These are phyloP conservation scores for Nicotiana rustica DNA, from an alignment of 305 asterid genomes.

Conservation along the genomic window DNA sequence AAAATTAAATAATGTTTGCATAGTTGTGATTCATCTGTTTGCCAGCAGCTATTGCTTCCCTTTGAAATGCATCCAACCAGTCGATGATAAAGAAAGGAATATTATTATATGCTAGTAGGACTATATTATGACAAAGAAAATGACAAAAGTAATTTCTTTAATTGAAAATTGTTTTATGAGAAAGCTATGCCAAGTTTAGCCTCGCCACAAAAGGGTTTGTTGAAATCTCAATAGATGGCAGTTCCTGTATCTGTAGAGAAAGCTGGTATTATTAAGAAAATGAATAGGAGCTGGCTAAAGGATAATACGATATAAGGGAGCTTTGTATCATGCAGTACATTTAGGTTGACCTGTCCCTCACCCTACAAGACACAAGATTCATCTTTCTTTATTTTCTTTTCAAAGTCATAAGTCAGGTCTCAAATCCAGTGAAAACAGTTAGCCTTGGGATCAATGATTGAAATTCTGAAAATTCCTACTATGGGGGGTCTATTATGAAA, in stretches of 20 bases:
- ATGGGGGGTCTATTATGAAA: too few species aligned
- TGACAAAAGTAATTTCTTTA: neutral
- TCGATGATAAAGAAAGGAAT: neutral
- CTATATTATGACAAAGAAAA: constrained; percentile 5
- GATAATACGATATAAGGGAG: constrained; percentile 16
- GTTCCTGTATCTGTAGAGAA: constrained; percentile 18
- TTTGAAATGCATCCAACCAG: neutral
- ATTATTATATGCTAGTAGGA: neutral
- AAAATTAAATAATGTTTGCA: neutral
- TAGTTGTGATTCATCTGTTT: constrained; percentile 19
- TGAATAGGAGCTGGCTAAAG: neutral
- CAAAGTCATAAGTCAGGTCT: neutral
- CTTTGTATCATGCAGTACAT: neutral
- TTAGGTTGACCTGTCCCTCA: neutral
- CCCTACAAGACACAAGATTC: neutral
- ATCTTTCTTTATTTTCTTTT: neutral
- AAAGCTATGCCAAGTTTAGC: neutral
- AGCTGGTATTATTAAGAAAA: constrained; percentile 24
- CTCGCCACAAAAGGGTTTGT: neutral
- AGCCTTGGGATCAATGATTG: too few species aligned
- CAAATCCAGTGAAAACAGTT: too few species aligned
- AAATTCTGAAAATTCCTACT: too few species aligned
- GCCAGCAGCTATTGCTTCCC: constrained; percentile 1
- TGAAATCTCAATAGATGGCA: constrained; percentile 12
- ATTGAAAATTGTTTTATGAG: neutral